A percentile compares a stretch with the other conserved stretches of the same genome.
Evolutionary conservation across 148 eudicot species (phyloP).

Genomic region (Polygonum maritimum): DNA sequence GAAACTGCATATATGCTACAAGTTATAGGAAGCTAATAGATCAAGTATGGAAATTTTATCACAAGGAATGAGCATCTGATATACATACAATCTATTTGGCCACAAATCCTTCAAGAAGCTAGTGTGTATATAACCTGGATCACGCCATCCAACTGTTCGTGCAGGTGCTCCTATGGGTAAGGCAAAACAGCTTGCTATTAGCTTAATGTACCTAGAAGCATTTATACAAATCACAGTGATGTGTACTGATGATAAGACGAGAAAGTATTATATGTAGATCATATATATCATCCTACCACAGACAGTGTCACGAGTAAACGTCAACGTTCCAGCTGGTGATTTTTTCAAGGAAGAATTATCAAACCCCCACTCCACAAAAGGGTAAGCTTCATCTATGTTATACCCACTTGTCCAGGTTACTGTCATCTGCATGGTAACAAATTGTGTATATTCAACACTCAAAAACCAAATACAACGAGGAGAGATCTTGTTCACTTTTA

Average conservation of each 20-base stretch:
- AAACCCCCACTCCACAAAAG: slow-evolving; percentile 72
- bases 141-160: slow-evolving; percentile 95
- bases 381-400: slow-evolving; percentile 61
- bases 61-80: background rate
- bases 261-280: background rate
- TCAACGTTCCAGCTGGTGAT: slow-evolving; percentile 76
- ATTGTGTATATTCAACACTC: background rate
- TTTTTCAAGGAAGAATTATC: slow-evolving; percentile 20
- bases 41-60: background rate
- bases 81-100: slow-evolving; percentile 56
- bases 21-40: background rate
- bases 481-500: background rate
- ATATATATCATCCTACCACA: slow-evolving; percentile 48
- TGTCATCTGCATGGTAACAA: slow-evolving; percentile 53
- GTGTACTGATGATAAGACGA: background rate
- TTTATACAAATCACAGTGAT: background rate
- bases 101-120: slow-evolving; percentile 81
- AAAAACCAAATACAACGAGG: background rate
- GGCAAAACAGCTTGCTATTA: background rate
- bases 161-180: slow-evolving; percentile 72
- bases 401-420: slow-evolving; percentile 97
- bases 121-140: slow-evolving; percentile 95
- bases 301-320: slow-evolving; percentile 54
- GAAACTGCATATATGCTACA: slow-evolving; percentile 1
- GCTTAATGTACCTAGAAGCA: background rate